Evolutionary conservation across 2,329 filamentous ascomycete species (phyloP).

Genomic region (Exophiala bonariae): DNA sequence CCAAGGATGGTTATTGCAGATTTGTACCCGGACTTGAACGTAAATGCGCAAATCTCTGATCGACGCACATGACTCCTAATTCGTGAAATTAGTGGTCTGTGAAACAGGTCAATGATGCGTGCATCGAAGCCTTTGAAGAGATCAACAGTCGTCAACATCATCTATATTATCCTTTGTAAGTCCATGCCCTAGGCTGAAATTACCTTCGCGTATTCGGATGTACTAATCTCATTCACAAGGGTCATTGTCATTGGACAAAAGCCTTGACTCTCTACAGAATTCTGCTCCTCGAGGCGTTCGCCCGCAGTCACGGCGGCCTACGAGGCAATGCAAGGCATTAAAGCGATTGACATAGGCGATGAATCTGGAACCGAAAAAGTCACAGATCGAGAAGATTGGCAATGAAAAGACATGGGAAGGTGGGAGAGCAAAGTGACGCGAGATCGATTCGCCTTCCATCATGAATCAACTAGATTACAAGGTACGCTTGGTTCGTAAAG

Average conservation of each 20-base stretch:
- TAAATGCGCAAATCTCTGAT: slow-evolving; percentile 18
- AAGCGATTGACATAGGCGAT: too few species aligned
- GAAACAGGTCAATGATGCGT: slow-evolving; percentile 29
- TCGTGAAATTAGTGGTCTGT: slow-evolving; percentile 29
- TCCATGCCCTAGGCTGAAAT: neutral
- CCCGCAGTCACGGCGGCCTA: too few species aligned
- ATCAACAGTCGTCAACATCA: slow-evolving; percentile 22
- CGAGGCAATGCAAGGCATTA: too few species aligned
- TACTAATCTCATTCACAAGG: slow-evolving; percentile 15
- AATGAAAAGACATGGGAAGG: too few species aligned
- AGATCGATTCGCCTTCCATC: too few species aligned
- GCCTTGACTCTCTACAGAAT: too few species aligned
- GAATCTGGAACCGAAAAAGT: too few species aligned
- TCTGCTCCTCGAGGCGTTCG: too few species aligned
- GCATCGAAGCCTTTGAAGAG: slow-evolving; percentile 21
- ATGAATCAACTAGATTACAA: too few species aligned
- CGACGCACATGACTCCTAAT: neutral
- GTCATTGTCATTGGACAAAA: slow-evolving; percentile 24
- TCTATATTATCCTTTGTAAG: slow-evolving; percentile 17
- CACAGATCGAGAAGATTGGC: too few species aligned
- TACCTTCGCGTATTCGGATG: neutral
- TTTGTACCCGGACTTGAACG: slow-evolving; percentile 28
- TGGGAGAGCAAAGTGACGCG: too few species aligned
- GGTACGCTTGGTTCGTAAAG: too few species aligned
- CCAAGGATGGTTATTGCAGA: slow-evolving; percentile 31